A percentile compares a stretch with the other conserved stretches of the same genome.
Evolutionary conservation across 1,139 yeast genomes (phyloP).

Genomic region (Sugiyamaella sp.): DNA sequence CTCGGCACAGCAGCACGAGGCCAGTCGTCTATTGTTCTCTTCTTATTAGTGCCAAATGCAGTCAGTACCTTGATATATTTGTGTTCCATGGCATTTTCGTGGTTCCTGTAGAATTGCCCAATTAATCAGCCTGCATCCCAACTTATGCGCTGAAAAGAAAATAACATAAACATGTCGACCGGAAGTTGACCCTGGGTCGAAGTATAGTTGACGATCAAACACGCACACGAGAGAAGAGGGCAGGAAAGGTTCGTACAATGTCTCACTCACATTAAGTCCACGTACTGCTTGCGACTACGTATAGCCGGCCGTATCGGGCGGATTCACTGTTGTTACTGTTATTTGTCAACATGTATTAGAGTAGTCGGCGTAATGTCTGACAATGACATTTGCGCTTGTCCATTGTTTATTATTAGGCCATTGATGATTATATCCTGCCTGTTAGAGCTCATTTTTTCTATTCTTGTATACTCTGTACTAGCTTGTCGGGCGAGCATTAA

Average conservation of each 20-base stretch:
- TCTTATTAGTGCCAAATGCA: too few relatives aligned
- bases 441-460: not conserved
- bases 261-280: not conserved
- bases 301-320: not conserved
- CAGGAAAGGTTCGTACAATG: constrained; percentile 1
- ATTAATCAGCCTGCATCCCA: not conserved
- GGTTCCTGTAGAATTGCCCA: not conserved
- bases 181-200: not conserved
- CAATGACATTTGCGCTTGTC: not conserved
- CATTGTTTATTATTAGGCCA: not conserved
- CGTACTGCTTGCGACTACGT: not conserved
- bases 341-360: not conserved
- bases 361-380: not conserved
- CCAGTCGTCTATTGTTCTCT: too few relatives aligned
- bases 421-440: not conserved
- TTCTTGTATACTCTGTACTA: not conserved
- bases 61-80: too few relatives aligned
- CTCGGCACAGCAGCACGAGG: too few relatives aligned
- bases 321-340: not conserved
- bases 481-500: not conserved
- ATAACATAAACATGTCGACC: not conserved
- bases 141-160: not conserved
- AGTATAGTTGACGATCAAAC: not conserved
- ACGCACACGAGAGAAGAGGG: not conserved
- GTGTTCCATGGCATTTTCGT: too few relatives aligned